Base-by-base conservation (phyloP, 192 early-diverging fungal genomes). In the Phlyctochytrium bullatum region DNA sequence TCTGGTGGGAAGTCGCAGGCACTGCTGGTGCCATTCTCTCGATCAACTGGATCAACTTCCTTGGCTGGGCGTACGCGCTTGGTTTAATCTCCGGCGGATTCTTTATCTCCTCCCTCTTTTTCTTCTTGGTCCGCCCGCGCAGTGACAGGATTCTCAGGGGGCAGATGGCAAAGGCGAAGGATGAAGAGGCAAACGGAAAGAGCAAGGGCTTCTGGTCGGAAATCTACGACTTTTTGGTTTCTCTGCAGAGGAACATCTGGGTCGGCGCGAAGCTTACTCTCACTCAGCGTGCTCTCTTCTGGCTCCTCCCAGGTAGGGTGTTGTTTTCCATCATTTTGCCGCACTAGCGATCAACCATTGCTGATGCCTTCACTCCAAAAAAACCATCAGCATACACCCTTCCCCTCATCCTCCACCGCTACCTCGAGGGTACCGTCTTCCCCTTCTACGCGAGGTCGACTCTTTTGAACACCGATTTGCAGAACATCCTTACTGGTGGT, bases 1-100 rank as follows among this genome's bases (percentile, higher is more conserved):
- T 86, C 58, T 80, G 77, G 56, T 87, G 83, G 62, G 85, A 87
- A 73, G 54, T 86, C 54, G 79, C 84, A 25, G 85, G 84, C 57
- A 86, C 84, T 57, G 66, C 69, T 36, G 84, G 84, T 16, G 84
- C 84, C 64, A 77, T 85, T 66, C 73, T 84, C 58, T 85, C 28
- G 63, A 71, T 31, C 77, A 76, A 28, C 63, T 86, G 40, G 73
- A 72, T 82, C 30, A 59, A 68, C 31, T 78, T 69, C 28, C 65
- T 82, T 40, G 74, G 78, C 23, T 73, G 51, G 10, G 79, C 65
- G n/a, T 62, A 34, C 25, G 61, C 28, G 16, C 47, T 20, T 80
- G 25, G 27, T 29, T n/a, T 35, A 25, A 33, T 62, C 17, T 33
- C 61, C 16, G 28, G 20, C 33, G 28, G 25, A 33, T 62, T 62